Percentiles rank a stretch among this genome's conserved stretches.
Conservation (phyloP, 345 rosid species). For the Erucastrum elatum region DNA sequence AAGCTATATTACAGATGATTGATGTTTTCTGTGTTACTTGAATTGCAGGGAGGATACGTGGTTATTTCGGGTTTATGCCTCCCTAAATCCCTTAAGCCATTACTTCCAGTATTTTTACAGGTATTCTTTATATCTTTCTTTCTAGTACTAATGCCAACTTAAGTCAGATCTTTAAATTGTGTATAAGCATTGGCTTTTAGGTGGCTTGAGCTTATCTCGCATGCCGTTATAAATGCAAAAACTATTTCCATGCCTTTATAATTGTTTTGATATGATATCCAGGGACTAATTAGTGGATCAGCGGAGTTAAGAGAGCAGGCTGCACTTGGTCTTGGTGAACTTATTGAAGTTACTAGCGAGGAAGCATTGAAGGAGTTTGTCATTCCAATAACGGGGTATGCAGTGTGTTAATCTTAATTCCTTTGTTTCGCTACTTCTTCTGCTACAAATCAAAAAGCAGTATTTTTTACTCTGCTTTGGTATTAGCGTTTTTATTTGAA, state of each 20-base stretch:
- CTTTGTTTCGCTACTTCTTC: constrained; percentile 5
- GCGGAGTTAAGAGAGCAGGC: constrained; percentile 97
- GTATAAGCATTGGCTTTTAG: constrained; percentile 1
- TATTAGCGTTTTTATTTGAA: constrained; percentile 3
- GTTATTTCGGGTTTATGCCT: constrained; percentile 93
- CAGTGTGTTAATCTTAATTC: constrained; percentile 22
- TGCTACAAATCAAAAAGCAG: constrained; percentile 3
- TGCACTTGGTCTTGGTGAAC: constrained; percentile 96
- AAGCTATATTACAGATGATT: neutral
- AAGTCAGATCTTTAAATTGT: neutral
- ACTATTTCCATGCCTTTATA: neutral
- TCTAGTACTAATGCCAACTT: neutral
- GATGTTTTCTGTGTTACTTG: constrained; percentile 10
- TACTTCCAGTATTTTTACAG: constrained; percentile 92
- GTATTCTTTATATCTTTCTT: constrained; percentile 45
- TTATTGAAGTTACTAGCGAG: constrained; percentile 95
- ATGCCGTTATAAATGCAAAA: neutral
- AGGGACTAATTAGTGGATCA: constrained; percentile 92
- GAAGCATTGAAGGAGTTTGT: constrained; percentile 81
- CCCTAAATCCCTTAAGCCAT: constrained; percentile 89
- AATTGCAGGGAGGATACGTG: constrained; percentile 81
- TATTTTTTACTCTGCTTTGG: constrained; percentile 5
- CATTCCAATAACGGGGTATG: constrained; percentile 96
- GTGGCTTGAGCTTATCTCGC: constrained; percentile 2
- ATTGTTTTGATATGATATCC: constrained; percentile 5